A percentile compares a stretch with the other conserved stretches of the same genome.
Conservation (phyloP, 78 protist genomes). For the slime mould (Dictyostelium discoideum) region dicty_2.7 NC_007091.3:78501-79000, state of each 20-base stretch:
- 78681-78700: neutral
- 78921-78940: neutral
- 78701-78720: neutral
- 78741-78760: neutral
- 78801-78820: neutral
- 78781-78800: neutral
- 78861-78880: neutral
- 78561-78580: neutral
- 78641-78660: neutral
- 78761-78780: neutral
- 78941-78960: neutral
- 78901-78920: neutral
- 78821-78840: neutral
- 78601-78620: neutral
- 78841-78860: neutral
- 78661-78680: neutral
- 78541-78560: neutral
- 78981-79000: neutral
- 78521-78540: neutral
- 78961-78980: neutral
- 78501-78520: neutral
- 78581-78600: neutral
- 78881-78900: neutral
- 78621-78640: neutral
- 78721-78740: neutral